These are phyloP conservation scores for Aspergillus bridgeri DNA, from an alignment of 495 filamentous ascomycete genomes.

Conservation along the genomic window DNA sequence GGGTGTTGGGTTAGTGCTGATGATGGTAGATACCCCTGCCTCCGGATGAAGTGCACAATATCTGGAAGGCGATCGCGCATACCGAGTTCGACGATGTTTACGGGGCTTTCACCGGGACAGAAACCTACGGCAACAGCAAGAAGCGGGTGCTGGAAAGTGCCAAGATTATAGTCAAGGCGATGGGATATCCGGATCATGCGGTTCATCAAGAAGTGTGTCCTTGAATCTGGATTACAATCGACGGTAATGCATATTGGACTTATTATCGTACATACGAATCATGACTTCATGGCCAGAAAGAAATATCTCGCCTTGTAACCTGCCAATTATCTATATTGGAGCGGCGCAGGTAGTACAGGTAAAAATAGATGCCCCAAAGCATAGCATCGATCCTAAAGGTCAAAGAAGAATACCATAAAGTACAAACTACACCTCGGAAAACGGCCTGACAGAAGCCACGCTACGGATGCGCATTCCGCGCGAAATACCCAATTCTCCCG, in stretches of 20 bases:
- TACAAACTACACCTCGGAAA: conserved; percentile 28
- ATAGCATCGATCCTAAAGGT: conserved; percentile 12
- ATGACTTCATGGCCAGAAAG: neutral
- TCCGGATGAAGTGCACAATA: conserved; percentile 33
- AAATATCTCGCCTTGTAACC: neutral
- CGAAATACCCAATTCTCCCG: neutral
- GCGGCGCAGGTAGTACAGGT: too few species aligned
- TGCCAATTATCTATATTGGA: neutral
- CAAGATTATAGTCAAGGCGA: conserved; percentile 60
- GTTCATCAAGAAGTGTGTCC: conserved; percentile 21
- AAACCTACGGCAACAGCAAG: conserved; percentile 59
- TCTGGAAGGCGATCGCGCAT: conserved; percentile 42
- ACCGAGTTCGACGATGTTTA: conserved; percentile 62
- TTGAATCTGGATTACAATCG: conserved; percentile 6
- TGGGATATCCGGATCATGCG: conserved; percentile 51
- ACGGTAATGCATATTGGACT: neutral
- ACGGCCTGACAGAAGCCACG: conserved; percentile 33
- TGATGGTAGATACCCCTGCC: conserved; percentile 54
- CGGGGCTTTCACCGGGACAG: conserved; percentile 59
- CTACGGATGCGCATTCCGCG: conserved; percentile 6
- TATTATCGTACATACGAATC: neutral
- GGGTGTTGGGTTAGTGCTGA: neutral
- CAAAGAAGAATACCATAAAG: neutral
- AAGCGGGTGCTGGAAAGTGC: conserved; percentile 67
- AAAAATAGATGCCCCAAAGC: conserved; percentile 3